Evolutionary conservation across 1,284 basidiomycete genomes (phyloP).

Genomic region (Austroboletus olivaceoglutinosus): DNA sequence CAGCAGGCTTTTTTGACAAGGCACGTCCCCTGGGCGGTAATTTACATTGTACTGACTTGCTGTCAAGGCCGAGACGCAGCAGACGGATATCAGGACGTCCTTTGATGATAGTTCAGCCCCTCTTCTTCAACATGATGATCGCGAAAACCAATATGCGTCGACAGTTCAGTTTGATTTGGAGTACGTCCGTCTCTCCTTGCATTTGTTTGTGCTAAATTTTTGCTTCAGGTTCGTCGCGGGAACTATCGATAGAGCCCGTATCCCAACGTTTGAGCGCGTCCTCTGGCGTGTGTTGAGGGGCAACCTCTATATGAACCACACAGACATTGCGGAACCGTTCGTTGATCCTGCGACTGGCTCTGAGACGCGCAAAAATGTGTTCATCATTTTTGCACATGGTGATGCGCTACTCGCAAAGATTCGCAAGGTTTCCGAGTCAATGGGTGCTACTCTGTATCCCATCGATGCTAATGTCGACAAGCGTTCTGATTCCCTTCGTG

Average conservation of each 20-base stretch:
- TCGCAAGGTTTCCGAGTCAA: constrained; percentile 96
- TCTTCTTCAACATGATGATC: constrained; percentile 87
- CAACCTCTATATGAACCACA: constrained; percentile 99
- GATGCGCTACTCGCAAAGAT: constrained; percentile 93
- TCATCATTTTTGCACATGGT: constrained; percentile 99
- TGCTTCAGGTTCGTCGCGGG: constrained; percentile 83
- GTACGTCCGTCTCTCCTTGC: constrained; percentile 40
- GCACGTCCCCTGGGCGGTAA: constrained; percentile 40
- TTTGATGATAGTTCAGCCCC: constrained; percentile 92
- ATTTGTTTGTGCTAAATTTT: background rate
- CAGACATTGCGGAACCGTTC: constrained; percentile 93
- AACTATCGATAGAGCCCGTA: constrained; percentile 90
- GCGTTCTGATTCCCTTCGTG: constrained; percentile 85
- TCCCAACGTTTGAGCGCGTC: constrained; percentile 95
- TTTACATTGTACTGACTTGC: constrained; percentile 3
- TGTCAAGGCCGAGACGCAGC: constrained; percentile 73
- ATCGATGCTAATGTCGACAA: constrained; percentile 95
- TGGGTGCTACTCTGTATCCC: constrained; percentile 96
- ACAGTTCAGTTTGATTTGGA: constrained; percentile 82
- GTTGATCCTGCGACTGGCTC: constrained; percentile 79
- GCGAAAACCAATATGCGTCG: constrained; percentile 63
- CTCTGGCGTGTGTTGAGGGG: constrained; percentile 98
- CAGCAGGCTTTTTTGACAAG: constrained; percentile 94
- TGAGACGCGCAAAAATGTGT: constrained; percentile 95
- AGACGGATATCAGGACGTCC: constrained; percentile 81